Conservation (phyloP, 257 asterid species). For the Lantana camara region DNA sequence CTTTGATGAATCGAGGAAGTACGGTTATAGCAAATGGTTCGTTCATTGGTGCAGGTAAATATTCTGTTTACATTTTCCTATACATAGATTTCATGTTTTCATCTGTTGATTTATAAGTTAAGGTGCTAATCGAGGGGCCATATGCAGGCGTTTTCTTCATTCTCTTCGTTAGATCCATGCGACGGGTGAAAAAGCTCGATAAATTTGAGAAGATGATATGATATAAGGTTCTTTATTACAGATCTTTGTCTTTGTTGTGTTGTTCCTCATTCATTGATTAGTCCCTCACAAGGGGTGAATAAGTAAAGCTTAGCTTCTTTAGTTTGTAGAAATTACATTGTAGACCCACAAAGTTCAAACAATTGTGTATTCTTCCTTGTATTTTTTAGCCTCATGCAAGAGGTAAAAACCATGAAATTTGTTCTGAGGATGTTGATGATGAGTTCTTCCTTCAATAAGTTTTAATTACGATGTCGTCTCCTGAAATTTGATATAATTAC, state of each 20-base stretch:
- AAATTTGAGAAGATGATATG: slow-evolving; percentile 82
- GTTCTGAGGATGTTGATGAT: too few relatives aligned
- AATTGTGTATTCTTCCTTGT: neutral
- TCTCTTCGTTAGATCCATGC: slow-evolving; percentile 70
- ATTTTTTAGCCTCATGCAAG: neutral
- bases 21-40: slow-evolving; percentile 57
- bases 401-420: too few relatives aligned
- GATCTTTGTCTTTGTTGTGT: too few relatives aligned
- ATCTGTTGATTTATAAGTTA: neutral
- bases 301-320: neutral
- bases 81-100: neutral
- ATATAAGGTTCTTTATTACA: slow-evolving; percentile 1
- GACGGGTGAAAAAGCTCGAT: slow-evolving; percentile 69
- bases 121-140: neutral
- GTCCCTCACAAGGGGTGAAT: neutral
- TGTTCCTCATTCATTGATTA: slow-evolving; percentile 13
- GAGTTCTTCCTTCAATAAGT: too few relatives aligned
- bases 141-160: slow-evolving; percentile 61
- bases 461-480: too few relatives aligned
- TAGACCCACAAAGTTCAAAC: neutral
- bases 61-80: neutral
- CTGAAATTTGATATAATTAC: too few relatives aligned
- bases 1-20: slow-evolving; percentile 59
- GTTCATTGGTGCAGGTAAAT: slow-evolving; percentile 67
- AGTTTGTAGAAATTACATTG: neutral